Evolutionary conservation across 768 basidiomycete species (phyloP).

Genomic region (Gloeophyllum trabeum): DNA sequence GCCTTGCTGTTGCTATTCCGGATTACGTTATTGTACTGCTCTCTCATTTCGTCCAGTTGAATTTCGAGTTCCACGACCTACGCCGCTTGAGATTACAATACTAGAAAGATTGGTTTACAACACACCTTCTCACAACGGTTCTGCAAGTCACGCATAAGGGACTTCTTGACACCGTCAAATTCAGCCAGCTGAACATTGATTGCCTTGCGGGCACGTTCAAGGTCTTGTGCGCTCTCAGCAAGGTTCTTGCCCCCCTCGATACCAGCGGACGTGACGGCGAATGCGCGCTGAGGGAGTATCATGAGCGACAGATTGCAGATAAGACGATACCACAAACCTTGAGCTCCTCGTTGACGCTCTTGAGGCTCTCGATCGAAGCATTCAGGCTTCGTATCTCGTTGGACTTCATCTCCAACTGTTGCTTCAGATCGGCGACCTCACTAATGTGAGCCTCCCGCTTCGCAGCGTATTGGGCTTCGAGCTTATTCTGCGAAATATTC

Average conservation of each 20-base stretch:
- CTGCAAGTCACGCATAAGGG: constrained; percentile 95
- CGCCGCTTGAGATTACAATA: constrained; percentile 1
- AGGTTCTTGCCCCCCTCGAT: constrained; percentile 96
- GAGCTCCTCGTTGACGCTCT: constrained; percentile 94
- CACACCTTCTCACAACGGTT: constrained; percentile 97
- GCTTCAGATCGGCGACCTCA: constrained; percentile 79
- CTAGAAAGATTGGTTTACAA: constrained; percentile 1
- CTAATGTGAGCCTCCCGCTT: constrained; percentile 83
- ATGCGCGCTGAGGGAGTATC: constrained; percentile 64
- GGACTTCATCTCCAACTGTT: constrained; percentile 76
- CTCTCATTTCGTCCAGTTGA: constrained; percentile 95
- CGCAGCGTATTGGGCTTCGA: constrained; percentile 87
- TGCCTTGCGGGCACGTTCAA: constrained; percentile 92
- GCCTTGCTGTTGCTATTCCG: constrained; percentile 97
- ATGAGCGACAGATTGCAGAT: constrained; percentile 1
- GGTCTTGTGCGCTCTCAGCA: constrained; percentile 93
- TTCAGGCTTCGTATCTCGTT: constrained; percentile 81
- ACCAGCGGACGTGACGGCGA: constrained; percentile 93
- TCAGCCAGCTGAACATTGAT: constrained; percentile 98
- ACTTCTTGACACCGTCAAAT: constrained; percentile 98
- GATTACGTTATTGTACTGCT: constrained; percentile 98
- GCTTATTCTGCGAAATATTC: constrained; percentile 56
- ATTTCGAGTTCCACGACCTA: constrained; percentile 99
- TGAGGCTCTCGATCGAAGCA: constrained; percentile 82
- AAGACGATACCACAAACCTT: constrained; percentile 48